phyloP scores from a whole-genome alignment of 1,139 yeast species.

The Saccharomyces hybrid region DNA sequence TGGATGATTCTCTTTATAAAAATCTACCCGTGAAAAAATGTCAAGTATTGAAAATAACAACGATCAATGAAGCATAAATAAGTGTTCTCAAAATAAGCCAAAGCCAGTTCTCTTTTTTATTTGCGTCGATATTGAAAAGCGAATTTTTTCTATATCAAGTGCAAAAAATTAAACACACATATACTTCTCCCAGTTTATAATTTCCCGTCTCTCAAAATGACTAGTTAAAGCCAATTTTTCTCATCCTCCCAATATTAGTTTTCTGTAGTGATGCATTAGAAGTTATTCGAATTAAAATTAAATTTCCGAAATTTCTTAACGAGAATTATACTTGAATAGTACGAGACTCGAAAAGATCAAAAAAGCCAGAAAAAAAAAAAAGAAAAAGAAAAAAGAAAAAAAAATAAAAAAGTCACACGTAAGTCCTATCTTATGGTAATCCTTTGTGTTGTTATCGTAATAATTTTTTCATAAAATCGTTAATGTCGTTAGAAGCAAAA shows the following conservation, averaged over 20 bases:
- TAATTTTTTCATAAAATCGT: not conserved
- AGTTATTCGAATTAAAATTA: not conserved
- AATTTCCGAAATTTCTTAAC: not conserved
- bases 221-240: not conserved
- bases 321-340: not conserved
- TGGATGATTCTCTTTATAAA: not conserved
- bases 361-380: not conserved
- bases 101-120: not conserved
- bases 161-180: not conserved
- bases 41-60: not conserved
- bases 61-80: not conserved
- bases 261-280: constrained; percentile 1
- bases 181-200: not conserved
- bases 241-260: constrained; percentile 1
- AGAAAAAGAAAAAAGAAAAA: not conserved
- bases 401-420: not conserved
- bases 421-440: too few species aligned
- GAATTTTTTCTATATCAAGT: not conserved
- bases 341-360: not conserved
- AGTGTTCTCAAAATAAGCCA: not conserved
- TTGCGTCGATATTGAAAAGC: not conserved
- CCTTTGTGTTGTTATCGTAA: not conserved
- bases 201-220: not conserved
- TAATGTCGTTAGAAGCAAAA: not conserved
- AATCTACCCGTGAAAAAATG: not conserved